phyloP scores from a whole-genome alignment of 306 rosid species.

The Corylus americana region DNA sequence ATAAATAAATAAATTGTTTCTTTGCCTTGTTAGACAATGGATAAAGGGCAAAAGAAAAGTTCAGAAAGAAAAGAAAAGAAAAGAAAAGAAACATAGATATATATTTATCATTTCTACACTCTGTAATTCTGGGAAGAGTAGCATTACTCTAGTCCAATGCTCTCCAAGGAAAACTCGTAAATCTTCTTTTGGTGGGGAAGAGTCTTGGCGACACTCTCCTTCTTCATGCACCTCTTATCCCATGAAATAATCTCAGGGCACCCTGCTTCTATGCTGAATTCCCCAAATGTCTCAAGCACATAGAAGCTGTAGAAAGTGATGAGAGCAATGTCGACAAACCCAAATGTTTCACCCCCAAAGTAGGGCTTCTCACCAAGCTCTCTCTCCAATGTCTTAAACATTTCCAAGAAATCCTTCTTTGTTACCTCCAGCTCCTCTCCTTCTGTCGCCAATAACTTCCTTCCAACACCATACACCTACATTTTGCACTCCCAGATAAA shows the following conservation, averaged over 20 bases:
- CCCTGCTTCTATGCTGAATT: conserved; percentile 27
- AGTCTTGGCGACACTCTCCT: conserved; percentile 32
- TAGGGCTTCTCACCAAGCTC: conserved; percentile 36
- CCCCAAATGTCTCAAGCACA: conserved; percentile 3
- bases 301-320: conserved; percentile 33
- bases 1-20: too few relatives aligned
- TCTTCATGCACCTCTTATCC: conserved; percentile 39
- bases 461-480: neutral
- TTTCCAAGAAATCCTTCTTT: conserved; percentile 37
- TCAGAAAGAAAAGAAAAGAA: too few relatives aligned
- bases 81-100: too few relatives aligned
- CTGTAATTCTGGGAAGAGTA: too few relatives aligned
- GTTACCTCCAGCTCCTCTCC: conserved; percentile 39
- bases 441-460: conserved; percentile 24
- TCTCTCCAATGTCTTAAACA: conserved; percentile 32
- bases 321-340: conserved; percentile 34
- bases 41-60: too few relatives aligned
- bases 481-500: too few relatives aligned
- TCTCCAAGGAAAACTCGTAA: conserved; percentile 4
- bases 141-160: neutral
- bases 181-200: conserved; percentile 23
- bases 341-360: conserved; percentile 44
- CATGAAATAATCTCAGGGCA: conserved; percentile 40
- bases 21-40: too few relatives aligned
- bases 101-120: too few relatives aligned